These are phyloP conservation scores for Amaranthus cruentus DNA, from an alignment of 148 eudicot species.

Conservation along the genomic window DNA sequence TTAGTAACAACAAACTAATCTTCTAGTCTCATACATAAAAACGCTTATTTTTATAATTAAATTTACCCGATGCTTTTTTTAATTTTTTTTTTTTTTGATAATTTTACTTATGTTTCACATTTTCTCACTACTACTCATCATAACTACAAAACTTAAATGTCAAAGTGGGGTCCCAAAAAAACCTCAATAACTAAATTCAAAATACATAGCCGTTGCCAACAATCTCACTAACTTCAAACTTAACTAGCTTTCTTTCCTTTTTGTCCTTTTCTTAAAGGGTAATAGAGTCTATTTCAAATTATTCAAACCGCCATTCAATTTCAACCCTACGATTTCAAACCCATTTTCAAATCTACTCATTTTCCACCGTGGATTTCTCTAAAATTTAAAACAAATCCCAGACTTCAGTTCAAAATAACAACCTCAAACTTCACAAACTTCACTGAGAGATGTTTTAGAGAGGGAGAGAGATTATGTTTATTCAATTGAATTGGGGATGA, in stretches of 20 bases:
- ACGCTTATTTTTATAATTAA: too few species aligned
- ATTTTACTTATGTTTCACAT: too few species aligned
- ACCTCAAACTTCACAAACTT: neutral
- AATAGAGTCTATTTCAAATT: neutral
- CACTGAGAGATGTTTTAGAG: neutral
- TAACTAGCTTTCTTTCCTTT: neutral
- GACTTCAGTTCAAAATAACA: neutral
- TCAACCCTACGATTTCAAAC: neutral
- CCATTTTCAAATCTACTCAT: neutral
- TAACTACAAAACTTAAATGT: neutral
- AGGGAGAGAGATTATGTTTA: slow-evolving; percentile 1
- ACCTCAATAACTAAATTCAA: neutral
- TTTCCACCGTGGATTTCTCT: neutral
- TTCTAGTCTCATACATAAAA: too few species aligned
- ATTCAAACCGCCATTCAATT: neutral
- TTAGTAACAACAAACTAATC: too few species aligned
- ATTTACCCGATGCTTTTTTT: too few species aligned
- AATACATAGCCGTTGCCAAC: neutral
- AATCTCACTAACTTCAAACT: neutral
- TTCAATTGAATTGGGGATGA: slow-evolving; percentile 6
- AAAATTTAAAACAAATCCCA: neutral
- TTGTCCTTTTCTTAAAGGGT: neutral
- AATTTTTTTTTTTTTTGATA: too few species aligned
- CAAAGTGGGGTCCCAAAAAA: neutral
- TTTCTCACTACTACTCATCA: too few species aligned